Evolutionary conservation across 257 asterid genomes (phyloP).

Genomic region (Scutellaria barbata): DNA sequence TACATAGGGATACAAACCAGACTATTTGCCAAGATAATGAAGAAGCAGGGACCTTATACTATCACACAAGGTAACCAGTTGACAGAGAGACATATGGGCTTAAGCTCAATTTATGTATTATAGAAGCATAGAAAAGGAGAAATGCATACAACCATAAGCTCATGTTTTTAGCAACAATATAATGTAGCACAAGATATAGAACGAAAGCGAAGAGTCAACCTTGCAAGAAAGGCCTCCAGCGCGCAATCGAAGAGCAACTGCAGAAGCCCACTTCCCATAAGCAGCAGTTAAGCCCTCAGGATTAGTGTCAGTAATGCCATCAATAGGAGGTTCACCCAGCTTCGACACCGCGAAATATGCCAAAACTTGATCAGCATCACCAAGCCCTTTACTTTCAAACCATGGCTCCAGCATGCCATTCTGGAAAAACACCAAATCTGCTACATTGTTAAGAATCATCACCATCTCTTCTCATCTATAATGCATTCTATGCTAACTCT

Average conservation of each 20-base stretch:
- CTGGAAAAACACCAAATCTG: constrained; percentile 99
- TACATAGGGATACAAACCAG: too few species aligned
- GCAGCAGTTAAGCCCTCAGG: constrained; percentile 96
- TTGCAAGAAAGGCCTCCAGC: constrained; percentile 95
- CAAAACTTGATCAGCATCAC: constrained; percentile 87
- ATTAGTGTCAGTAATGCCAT: constrained; percentile 92
- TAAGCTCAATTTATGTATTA: background rate
- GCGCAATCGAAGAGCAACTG: constrained; percentile 75
- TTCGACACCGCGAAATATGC: constrained; percentile 96
- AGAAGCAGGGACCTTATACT: too few species aligned
- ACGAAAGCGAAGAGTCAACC: constrained; percentile 47
- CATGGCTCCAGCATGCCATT: constrained; percentile 99
- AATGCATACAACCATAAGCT: background rate
- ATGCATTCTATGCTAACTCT: background rate
- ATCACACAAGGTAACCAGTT: too few species aligned
- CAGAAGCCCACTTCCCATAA: constrained; percentile 96
- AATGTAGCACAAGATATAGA: background rate
- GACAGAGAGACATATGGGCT: too few species aligned
- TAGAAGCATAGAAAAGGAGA: background rate
- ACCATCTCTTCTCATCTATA: constrained; percentile 16
- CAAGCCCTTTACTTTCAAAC: constrained; percentile 83
- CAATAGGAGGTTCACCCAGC: constrained; percentile 89
- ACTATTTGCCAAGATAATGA: too few species aligned
- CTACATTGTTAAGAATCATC: constrained; percentile 68
- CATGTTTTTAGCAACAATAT: background rate